phyloP scores from a whole-genome alignment of 2,329 filamentous ascomycete genomes.

The Aspergillus oerlinghausenensis region DNA sequence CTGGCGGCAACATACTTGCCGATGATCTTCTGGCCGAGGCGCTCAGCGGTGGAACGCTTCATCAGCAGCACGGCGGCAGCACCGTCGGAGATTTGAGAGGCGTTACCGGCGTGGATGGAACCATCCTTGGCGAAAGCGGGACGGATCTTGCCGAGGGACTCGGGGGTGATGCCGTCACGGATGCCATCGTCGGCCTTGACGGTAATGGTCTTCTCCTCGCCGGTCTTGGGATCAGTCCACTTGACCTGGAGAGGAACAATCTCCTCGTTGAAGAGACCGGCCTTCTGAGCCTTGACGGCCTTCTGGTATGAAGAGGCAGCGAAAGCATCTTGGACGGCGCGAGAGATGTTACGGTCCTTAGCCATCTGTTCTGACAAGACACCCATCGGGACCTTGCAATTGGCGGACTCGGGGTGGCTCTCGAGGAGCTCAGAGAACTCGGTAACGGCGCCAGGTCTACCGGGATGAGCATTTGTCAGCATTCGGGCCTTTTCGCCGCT shows the following conservation, averaged over 20 bases:
- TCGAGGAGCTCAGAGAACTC: constrained; percentile 92
- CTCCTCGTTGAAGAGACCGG: constrained; percentile 88
- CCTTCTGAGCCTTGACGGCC: constrained; percentile 76
- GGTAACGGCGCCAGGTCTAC: constrained; percentile 72
- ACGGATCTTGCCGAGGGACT: constrained; percentile 85
- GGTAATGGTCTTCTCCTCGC: constrained; percentile 76
- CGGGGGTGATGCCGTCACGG: constrained; percentile 75
- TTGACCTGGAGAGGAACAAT: constrained; percentile 82
- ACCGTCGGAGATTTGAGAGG: constrained; percentile 91
- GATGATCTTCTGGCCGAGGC: constrained; percentile 79
- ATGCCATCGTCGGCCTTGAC: constrained; percentile 86
- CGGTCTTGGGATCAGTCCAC: constrained; percentile 85
- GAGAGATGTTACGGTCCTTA: constrained; percentile 69
- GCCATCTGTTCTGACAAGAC: constrained; percentile 93
- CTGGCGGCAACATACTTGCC: constrained; percentile 88
- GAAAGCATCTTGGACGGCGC: constrained; percentile 80
- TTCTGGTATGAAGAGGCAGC: constrained; percentile 91
- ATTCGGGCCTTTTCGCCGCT: background rate
- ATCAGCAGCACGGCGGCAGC: constrained; percentile 93
- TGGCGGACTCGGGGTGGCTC: constrained; percentile 71
- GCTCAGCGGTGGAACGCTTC: constrained; percentile 86
- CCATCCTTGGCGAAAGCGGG: constrained; percentile 89
- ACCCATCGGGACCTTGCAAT: constrained; percentile 98
- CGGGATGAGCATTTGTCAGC: background rate
- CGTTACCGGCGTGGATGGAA: constrained; percentile 92